A percentile compares a stretch with the other conserved stretches of the same genome.
Evolutionary conservation across 768 basidiomycete species (phyloP).

Genomic region (Pisolithus tinctorius): DNA sequence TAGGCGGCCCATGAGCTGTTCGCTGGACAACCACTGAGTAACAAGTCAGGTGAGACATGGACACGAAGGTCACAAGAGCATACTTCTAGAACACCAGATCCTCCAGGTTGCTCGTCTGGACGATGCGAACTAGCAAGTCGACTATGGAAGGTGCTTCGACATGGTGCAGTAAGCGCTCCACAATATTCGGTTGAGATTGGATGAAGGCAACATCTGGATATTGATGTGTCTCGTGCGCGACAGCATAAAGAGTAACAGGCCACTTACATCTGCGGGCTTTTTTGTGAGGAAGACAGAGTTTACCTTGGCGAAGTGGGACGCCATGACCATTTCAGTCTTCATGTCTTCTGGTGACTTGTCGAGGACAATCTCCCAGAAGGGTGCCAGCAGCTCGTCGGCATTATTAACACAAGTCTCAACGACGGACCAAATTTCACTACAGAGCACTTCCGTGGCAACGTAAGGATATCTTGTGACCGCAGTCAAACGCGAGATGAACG

Average conservation of each 20-base stretch:
- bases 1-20: constrained; percentile 76
- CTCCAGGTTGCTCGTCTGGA: constrained; percentile 80
- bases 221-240: constrained; percentile 6
- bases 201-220: constrained; percentile 88
- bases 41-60: constrained; percentile 23
- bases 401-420: constrained; percentile 81
- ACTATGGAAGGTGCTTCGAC: constrained; percentile 88
- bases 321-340: constrained; percentile 80
- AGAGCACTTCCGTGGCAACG: constrained; percentile 90
- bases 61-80: constrained; percentile 35
- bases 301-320: constrained; percentile 91
- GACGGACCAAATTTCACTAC: constrained; percentile 93
- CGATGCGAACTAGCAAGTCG: constrained; percentile 84
- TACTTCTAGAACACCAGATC: constrained; percentile 82
- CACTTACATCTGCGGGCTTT: constrained; percentile 79
- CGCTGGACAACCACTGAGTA: constrained; percentile 78
- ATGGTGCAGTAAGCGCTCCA: constrained; percentile 77
- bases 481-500: background rate
- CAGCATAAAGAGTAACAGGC: constrained; percentile 12
- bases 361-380: constrained; percentile 89
- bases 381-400: constrained; percentile 62
- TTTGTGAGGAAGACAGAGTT: constrained; percentile 84
- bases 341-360: constrained; percentile 80
- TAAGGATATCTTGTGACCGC: constrained; percentile 68
- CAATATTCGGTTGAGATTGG: constrained; percentile 69